Percentiles rank a stretch among this genome's conserved stretches.
phyloP scores from a whole-genome alignment of 768 basidiomycete species.

The Mrakia gelida region DNA sequence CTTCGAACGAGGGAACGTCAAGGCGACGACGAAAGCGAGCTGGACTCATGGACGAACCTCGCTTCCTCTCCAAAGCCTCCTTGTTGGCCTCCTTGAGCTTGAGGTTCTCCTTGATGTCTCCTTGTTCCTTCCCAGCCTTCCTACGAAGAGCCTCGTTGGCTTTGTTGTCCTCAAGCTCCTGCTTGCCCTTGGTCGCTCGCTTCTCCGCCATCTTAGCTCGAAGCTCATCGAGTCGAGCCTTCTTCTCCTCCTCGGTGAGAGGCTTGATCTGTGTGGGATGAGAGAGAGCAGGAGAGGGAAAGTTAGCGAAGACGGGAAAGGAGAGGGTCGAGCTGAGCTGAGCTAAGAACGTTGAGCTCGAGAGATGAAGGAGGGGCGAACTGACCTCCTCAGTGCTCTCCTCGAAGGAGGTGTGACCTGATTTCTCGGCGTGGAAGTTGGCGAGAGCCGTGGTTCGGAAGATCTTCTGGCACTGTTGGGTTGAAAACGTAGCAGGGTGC shows the following conservation, averaged over 20 bases:
- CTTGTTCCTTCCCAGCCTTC: constrained; percentile 77
- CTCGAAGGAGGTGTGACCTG: constrained; percentile 91
- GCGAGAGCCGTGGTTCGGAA: constrained; percentile 83
- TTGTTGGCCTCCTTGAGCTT: constrained; percentile 64
- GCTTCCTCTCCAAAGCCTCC: constrained; percentile 73
- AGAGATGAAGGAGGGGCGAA: not conserved
- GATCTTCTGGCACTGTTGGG: constrained; percentile 66
- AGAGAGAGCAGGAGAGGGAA: not conserved
- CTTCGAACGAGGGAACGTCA: not conserved
- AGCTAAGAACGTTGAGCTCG: not conserved
- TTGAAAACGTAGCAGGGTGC: not conserved
- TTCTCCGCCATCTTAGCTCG: constrained; percentile 75
- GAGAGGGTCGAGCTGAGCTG: not conserved
- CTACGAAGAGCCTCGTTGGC: constrained; percentile 74
- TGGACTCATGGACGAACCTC: constrained; percentile 51
- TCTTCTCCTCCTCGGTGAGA: constrained; percentile 89
- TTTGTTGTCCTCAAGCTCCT: constrained; percentile 64
- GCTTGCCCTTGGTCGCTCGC: constrained; percentile 41
- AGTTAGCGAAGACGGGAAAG: not conserved
- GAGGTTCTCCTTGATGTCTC: constrained; percentile 64
- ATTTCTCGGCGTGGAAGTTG: constrained; percentile 90
- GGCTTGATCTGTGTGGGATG: constrained; percentile 66
- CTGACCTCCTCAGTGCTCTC: constrained; percentile 87
- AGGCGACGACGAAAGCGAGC: constrained; percentile 15
- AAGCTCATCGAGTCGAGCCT: constrained; percentile 68